Evolutionary conservation across 202 grass and related monocot species (phyloP).

Genomic region (Musa balbisiana): DNA sequence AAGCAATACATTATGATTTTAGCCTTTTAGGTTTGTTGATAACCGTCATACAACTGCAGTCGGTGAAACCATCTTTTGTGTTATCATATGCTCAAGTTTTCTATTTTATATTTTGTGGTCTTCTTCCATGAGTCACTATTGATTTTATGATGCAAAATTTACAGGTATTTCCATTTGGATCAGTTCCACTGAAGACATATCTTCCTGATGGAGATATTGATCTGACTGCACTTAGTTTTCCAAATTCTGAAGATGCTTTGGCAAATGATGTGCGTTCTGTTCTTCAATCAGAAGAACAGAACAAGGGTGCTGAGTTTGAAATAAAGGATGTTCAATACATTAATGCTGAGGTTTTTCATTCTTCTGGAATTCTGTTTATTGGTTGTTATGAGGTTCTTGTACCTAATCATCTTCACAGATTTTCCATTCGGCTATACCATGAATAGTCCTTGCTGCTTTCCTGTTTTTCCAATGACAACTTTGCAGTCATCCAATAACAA

Average conservation of each 20-base stretch:
- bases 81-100: neutral
- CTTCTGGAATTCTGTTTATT: constrained; percentile 9
- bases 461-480: no score
- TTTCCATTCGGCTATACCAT: neutral
- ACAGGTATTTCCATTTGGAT: constrained; percentile 81
- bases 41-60: neutral
- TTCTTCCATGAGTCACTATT: neutral
- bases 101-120: neutral
- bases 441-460: neutral
- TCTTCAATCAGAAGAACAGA: constrained; percentile 57
- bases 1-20: neutral
- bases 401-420: no score
- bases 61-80: neutral
- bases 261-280: constrained; percentile 48
- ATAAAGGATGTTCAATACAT: constrained; percentile 61
- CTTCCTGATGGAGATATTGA: constrained; percentile 96
- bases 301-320: constrained; percentile 52
- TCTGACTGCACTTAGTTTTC: constrained; percentile 57
- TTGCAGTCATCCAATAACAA: no score
- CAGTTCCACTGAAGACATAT: constrained; percentile 91
- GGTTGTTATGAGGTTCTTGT: neutral
- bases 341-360: constrained; percentile 58
- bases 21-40: neutral
- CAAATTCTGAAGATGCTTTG: constrained; percentile 46
- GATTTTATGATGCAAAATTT: neutral